These are phyloP conservation scores for Eucalyptus polybractea DNA, from an alignment of 345 rosid genomes.

Conservation along the genomic window DNA sequence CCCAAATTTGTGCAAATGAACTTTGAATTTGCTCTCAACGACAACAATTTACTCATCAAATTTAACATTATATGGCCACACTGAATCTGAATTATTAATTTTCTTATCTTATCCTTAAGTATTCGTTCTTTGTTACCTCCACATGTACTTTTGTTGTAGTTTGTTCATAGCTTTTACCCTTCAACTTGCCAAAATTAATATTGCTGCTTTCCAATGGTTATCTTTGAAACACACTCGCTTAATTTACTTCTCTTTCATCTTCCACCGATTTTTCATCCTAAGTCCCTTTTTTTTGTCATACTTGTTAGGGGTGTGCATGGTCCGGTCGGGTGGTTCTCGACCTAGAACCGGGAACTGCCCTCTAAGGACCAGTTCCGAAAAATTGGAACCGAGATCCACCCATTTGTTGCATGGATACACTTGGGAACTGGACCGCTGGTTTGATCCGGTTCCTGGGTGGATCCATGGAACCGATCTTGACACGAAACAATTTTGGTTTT, in stretches of 20 bases:
- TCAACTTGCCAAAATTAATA: neutral
- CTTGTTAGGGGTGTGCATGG: too few species aligned
- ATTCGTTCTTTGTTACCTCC: neutral
- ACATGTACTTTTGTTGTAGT: neutral
- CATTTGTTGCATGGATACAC: too few species aligned
- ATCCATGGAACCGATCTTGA: too few species aligned
- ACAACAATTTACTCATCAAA: neutral
- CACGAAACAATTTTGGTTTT: too few species aligned
- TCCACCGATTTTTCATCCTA: neutral
- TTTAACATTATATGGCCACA: neutral
- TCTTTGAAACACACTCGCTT: neutral
- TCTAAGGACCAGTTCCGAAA: too few species aligned
- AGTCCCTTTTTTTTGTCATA: neutral
- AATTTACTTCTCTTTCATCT: neutral
- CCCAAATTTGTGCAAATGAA: neutral
- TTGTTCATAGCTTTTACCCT: neutral
- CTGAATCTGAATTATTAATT: neutral
- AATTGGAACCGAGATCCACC: too few species aligned
- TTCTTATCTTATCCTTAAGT: neutral
- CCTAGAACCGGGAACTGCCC: too few species aligned
- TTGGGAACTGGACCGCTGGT: too few species aligned
- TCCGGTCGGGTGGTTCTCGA: too few species aligned
- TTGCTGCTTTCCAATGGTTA: neutral
- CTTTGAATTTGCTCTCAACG: neutral
- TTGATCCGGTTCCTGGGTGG: rapidly evolving